Base-by-base conservation (phyloP, 495 filamentous ascomycete genomes). In the Daldinia loculata region DNA sequence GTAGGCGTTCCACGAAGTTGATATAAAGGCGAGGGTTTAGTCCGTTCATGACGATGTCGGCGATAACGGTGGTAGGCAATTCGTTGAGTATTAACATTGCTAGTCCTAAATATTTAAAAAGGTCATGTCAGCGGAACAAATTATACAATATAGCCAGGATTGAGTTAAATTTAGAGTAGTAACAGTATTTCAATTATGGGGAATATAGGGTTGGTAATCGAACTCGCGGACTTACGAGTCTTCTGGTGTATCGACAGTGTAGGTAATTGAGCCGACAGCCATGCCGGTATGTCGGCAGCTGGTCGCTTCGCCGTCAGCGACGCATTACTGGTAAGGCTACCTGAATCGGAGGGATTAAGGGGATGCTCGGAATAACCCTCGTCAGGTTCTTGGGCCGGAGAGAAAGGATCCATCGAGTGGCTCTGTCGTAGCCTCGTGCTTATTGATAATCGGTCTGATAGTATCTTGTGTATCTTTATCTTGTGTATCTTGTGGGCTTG, bases 1-100 rank as follows among this genome's bases (percentile, higher is more conserved):
- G 95, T 8, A 99, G 87, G 73, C 92, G 88, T 63, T 88, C 80
- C 32, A 97, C 87, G 51, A 97, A 97, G 80, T 99, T 93, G 80
- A 97, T 93, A 78, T 98, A 93, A 26, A 97, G 89, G 6, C 92
- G 87, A 7, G 90, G 92, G 52, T 90, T 89, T 17, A 97, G 82
- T 45, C 86, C 84, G 45, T 92, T 89, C 63, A 81, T 75, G 26
- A 95, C 92, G 22, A 97, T 88, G n/a, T 88, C 84, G 15, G 90
- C 88, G 56, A 97, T 88, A 12, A 88, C 86, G 34, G 89, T 89
- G 19, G 92, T 94, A 19, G 89, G 90, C 5, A 97, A 84, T 53
- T 90, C 88, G 66, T 88, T 87, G 38, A 97, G 82, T 24, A 96
- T 81, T 3, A 84, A 79, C 82, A 90, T 88, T 27, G 85, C 85